Percentiles rank a stretch among this genome's conserved stretches.
These are phyloP conservation scores for Epicoccum nigrum DNA, from an alignment of 2,329 filamentous ascomycete genomes.

Conservation along the genomic window DNA sequence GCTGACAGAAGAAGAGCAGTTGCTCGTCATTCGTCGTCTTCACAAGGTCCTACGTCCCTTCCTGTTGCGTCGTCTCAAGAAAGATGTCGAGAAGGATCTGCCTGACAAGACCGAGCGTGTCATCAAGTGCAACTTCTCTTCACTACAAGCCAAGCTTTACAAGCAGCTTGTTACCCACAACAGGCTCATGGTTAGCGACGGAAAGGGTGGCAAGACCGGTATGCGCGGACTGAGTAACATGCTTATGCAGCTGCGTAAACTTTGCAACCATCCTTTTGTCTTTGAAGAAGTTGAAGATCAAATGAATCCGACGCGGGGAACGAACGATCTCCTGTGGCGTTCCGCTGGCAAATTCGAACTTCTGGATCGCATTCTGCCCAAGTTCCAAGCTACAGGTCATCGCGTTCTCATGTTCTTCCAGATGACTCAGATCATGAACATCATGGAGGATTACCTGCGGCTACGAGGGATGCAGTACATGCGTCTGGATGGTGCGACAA, in stretches of 20 bases:
- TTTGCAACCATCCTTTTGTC: conserved; percentile 98
- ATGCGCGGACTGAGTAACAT: conserved; percentile 98
- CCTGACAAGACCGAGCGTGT: conserved; percentile 99
- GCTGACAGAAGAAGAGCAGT: conserved; percentile 97
- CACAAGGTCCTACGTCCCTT: conserved; percentile 98
- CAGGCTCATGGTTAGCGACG: conserved; percentile 90
- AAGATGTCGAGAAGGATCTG: conserved; percentile 98
- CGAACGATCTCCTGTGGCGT: conserved; percentile 94
- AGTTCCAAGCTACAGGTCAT: conserved; percentile 90
- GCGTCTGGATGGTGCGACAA: conserved; percentile 93
- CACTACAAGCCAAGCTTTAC: conserved; percentile 90
- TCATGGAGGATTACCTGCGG: conserved; percentile 97
- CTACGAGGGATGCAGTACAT: conserved; percentile 84
- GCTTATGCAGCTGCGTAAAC: conserved; percentile 98
- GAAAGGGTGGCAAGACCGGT: conserved; percentile 92
- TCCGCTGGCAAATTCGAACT: conserved; percentile 97
- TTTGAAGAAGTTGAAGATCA: conserved; percentile 98
- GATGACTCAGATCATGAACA: conserved; percentile 99
- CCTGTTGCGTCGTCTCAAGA: conserved; percentile 97
- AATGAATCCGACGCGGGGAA: conserved; percentile 88
- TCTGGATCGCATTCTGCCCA: conserved; percentile 87
- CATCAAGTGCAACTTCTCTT: conserved; percentile 98
- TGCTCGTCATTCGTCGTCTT: conserved; percentile 95
- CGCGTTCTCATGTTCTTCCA: conserved; percentile 99
- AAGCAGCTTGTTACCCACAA: conserved; percentile 98